Evolutionary conservation across 345 rosid genomes (phyloP).

Genomic region (Bruguiera sexangula): DNA sequence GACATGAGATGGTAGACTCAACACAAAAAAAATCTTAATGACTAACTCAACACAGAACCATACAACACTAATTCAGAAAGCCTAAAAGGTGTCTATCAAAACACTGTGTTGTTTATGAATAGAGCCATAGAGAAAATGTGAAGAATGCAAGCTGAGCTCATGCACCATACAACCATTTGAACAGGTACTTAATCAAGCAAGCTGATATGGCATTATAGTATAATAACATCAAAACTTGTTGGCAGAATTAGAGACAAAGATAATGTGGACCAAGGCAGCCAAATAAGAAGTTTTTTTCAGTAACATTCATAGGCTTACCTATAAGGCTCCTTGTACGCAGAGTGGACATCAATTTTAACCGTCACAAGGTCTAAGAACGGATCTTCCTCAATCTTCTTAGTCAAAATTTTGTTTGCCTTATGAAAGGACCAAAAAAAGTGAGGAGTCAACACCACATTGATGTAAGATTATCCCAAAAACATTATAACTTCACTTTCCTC

Average conservation of each 20-base stretch:
- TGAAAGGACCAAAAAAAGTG: slow-evolving; percentile 11
- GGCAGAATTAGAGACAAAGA: neutral
- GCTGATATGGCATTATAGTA: neutral
- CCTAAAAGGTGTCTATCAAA: neutral
- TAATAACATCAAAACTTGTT: slow-evolving; percentile 9
- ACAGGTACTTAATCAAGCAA: neutral
- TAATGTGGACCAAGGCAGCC: neutral
- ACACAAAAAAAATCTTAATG: neutral
- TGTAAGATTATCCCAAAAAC: slow-evolving; percentile 1
- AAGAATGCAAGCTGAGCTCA: neutral
- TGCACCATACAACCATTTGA: slow-evolving; percentile 1
- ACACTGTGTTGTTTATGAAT: neutral
- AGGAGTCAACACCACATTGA: neutral
- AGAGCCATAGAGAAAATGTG: neutral
- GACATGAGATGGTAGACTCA: neutral
- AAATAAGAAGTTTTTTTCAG: slow-evolving; percentile 12
- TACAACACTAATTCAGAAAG: neutral
- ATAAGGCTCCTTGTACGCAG: slow-evolving; percentile 86
- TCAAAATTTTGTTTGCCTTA: slow-evolving; percentile 85
- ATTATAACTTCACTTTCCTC: neutral
- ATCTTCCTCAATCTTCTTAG: slow-evolving; percentile 89
- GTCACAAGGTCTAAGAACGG: slow-evolving; percentile 89
- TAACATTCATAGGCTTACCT: slow-evolving; percentile 48
- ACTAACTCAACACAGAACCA: neutral
- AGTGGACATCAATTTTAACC: slow-evolving; percentile 71